Evolutionary conservation across 208 protist genomes (phyloP), one percentile per base, ranked within the genome.

Genomic region (Leishmania gerbilli): DNA sequence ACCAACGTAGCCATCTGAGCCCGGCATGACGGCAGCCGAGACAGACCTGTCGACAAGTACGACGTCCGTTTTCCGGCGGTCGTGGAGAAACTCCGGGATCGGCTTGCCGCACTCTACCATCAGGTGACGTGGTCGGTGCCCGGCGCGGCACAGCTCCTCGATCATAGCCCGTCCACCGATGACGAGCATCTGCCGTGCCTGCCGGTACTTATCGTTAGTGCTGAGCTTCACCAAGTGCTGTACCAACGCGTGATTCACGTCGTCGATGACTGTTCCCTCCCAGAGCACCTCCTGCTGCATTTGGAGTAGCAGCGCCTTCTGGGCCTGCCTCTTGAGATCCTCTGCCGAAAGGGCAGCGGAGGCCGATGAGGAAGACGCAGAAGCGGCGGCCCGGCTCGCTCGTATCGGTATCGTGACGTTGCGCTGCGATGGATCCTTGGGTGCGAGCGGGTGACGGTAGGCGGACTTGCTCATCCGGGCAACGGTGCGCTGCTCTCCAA

Each of bases 1-100:
- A 24, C 93, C 95, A 49, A 97, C 87, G 77, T 91, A 98, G 65
- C 95, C 95, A 78, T 98, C 95, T 74, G 93, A 96, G 27, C 95
- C 95, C 6, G 91, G 86, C 2, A 84, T 77, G 51, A 91, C 91
- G n/a, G 81, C 79, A 64, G 92, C 86, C 17, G 89, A 82, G 0
- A 97, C 86, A 17, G 83, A 72, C 7, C 87, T 86, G 68, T 87
- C 77, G 3, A 96, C 92, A 5, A 87, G 84, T 9, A 98, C 88
- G 40, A 98, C 81, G 24, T 96, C 89, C 31, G 85, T 85, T 53
- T 79, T 67, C 15, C 51, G 68, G n/a, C 87, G 76, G 27, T 83
- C 79, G 4, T 74, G 68, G 31, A 89, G 80, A 89, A 91, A 96
- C 37, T 89, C 72, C 27, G 93, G 95, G 2, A 95, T 81, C 19